Evolutionary conservation across 257 asterid genomes (phyloP).

Genomic region (Paraleonurus japonicus): DNA sequence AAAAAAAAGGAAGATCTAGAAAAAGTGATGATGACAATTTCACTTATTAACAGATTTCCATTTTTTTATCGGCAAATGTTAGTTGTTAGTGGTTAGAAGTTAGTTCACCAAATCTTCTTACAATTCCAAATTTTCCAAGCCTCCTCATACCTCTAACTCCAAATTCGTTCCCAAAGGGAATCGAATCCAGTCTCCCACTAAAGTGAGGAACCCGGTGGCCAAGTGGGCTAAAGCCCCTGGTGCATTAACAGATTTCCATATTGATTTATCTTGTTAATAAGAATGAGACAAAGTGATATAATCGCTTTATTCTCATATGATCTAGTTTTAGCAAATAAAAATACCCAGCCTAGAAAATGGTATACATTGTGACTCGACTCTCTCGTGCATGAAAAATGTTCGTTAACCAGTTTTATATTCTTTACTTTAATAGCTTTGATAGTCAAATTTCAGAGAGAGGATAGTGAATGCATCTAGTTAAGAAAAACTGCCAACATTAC

Average conservation of each 20-base stretch:
- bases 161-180: too few relatives aligned
- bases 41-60: not conserved
- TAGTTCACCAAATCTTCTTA: too few relatives aligned
- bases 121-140: too few relatives aligned
- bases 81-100: too few relatives aligned
- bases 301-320: not conserved
- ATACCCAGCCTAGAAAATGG: not conserved
- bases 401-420: not conserved
- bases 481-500: conserved; percentile 38
- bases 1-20: not conserved
- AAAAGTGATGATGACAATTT: not conserved
- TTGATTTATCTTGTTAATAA: not conserved
- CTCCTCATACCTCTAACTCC: too few relatives aligned
- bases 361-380: not conserved
- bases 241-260: not conserved
- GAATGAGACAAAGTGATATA: not conserved
- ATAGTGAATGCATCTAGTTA: not conserved
- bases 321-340: not conserved
- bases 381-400: not conserved
- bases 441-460: not conserved
- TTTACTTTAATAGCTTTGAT: not conserved
- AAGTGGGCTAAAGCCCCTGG: too few relatives aligned
- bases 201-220: too few relatives aligned
- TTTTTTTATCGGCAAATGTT: too few relatives aligned
- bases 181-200: too few relatives aligned